phyloP scores from a whole-genome alignment of 495 filamentous ascomycete genomes.

The Rusavskia elegans region DNA sequence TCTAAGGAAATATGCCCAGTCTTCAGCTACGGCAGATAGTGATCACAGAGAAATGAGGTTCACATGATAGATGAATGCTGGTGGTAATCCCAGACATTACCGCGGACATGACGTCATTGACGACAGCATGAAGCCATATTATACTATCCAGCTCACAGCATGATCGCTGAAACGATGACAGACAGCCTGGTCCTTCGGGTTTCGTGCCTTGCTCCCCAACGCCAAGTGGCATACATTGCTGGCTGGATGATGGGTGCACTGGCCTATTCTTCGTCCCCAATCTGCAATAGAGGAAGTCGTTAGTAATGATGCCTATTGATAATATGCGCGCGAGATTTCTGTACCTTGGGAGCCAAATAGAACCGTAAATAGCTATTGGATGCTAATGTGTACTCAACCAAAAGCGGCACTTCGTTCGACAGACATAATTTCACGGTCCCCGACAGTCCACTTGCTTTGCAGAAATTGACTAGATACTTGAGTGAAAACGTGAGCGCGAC shows the following conservation, averaged over 20 bases:
- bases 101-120: too few relatives aligned
- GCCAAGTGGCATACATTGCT: too few relatives aligned
- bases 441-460: constrained; percentile 85
- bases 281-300: constrained; percentile 27
- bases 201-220: too few relatives aligned
- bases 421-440: constrained; percentile 74
- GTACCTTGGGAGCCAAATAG: constrained; percentile 94
- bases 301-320: neutral
- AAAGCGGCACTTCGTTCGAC: constrained; percentile 87
- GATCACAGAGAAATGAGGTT: too few relatives aligned
- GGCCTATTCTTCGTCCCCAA: constrained; percentile 77
- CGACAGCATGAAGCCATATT: too few relatives aligned
- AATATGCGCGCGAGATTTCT: neutral
- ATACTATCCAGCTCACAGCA: too few relatives aligned
- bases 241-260: neutral
- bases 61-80: too few relatives aligned
- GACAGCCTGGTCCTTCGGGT: too few relatives aligned
- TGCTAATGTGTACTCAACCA: constrained; percentile 76
- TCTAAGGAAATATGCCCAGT: neutral
- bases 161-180: too few relatives aligned
- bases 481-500: constrained; percentile 95
- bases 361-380: constrained; percentile 84
- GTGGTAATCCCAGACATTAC: too few relatives aligned
- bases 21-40: too few relatives aligned
- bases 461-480: constrained; percentile 99